Percentiles rank a stretch among this genome's conserved stretches.
Evolutionary conservation across 2,329 filamentous ascomycete genomes (phyloP).

Genomic region (Fusarium bactridioides): DNA sequence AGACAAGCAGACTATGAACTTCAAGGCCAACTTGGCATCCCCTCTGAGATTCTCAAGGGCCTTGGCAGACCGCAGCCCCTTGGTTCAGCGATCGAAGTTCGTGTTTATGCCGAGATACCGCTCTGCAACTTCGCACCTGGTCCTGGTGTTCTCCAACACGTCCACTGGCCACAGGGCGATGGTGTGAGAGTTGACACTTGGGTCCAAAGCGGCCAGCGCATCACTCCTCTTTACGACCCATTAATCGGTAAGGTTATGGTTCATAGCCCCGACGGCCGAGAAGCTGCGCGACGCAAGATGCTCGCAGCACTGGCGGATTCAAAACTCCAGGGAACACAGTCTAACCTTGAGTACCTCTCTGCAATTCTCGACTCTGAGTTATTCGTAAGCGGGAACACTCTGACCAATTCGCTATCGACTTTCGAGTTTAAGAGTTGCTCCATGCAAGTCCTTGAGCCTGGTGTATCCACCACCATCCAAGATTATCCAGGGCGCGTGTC

Average conservation of each 20-base stretch:
- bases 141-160: not conserved
- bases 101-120: not conserved
- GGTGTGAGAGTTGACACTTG: not conserved
- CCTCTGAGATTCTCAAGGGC: not conserved
- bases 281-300: not conserved
- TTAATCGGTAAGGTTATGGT: conserved; percentile 14
- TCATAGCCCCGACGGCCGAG: not conserved
- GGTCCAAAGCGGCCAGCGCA: not conserved
- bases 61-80: not conserved
- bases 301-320: not conserved
- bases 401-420: not conserved
- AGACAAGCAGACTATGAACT: conserved; percentile 43
- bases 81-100: not conserved
- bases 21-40: conserved; percentile 8
- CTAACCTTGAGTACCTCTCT: not conserved
- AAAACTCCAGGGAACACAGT: not conserved
- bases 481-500: not conserved
- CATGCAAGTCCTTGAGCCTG: not conserved
- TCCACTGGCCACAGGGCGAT: not conserved
- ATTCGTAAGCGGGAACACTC: not conserved
- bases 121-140: not conserved
- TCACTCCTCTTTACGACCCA: not conserved
- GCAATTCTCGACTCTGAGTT: not conserved
- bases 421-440: not conserved
- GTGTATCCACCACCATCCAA: not conserved